These are phyloP conservation scores for Cryptococcus sp. DNA, from an alignment of 1,284 basidiomycete genomes.

Conservation along the genomic window DNA sequence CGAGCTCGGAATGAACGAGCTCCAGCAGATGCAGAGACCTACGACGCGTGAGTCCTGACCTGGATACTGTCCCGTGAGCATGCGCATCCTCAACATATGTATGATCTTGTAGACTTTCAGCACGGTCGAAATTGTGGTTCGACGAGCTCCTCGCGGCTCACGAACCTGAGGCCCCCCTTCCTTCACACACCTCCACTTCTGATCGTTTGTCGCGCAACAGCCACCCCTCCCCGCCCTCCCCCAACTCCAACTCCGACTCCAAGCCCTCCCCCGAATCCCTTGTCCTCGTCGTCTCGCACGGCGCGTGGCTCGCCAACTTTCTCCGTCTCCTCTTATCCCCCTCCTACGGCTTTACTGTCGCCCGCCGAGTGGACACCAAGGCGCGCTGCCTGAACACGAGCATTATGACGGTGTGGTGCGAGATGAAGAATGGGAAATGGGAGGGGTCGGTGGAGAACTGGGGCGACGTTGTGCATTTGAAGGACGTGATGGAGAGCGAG, in stretches of 20 bases:
- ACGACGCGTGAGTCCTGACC: constrained; percentile 19
- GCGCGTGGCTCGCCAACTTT: constrained; percentile 38
- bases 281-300: constrained; percentile 42
- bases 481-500: constrained; percentile 15
- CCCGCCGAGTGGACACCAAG: constrained; percentile 17
- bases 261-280: not conserved
- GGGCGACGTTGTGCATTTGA: constrained; percentile 31
- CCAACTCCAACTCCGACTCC: not conserved
- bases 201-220: not conserved
- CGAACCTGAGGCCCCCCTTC: constrained; percentile 7
- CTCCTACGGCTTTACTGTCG: constrained; percentile 6
- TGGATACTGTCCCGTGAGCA: not conserved
- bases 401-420: constrained; percentile 26
- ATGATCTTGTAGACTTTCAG: constrained; percentile 18
- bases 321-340: constrained; percentile 23
- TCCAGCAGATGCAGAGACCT: constrained; percentile 32
- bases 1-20: constrained; percentile 22
- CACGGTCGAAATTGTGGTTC: constrained; percentile 14
- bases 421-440: constrained; percentile 15
- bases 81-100: not conserved
- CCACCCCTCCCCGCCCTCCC: too few species aligned
- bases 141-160: constrained; percentile 12
- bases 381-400: constrained; percentile 32
- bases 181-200: not conserved
- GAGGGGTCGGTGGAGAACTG: constrained; percentile 24